Percentiles rank a stretch among this genome's conserved stretches.
These are phyloP conservation scores for Tolypocladium inflatum DNA, from an alignment of 2,329 filamentous ascomycete genomes.

Conservation along the genomic window DNA sequence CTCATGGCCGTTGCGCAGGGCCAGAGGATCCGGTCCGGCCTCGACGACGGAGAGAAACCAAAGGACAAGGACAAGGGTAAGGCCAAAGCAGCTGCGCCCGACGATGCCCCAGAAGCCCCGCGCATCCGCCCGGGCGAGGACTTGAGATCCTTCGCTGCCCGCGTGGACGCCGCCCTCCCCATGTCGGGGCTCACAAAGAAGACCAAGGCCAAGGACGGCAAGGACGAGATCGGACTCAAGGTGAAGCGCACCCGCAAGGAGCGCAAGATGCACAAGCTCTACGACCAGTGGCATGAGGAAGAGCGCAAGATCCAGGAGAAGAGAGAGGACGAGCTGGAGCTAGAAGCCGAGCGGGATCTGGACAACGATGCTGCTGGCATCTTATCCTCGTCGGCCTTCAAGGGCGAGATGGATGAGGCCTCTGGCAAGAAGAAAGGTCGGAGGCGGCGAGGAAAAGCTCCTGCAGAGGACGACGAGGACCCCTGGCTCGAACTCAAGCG, in stretches of 20 bases:
- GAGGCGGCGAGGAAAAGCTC: constrained; percentile 22
- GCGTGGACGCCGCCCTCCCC: constrained; percentile 79
- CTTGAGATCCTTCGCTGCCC: constrained; percentile 68
- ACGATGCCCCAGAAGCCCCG: constrained; percentile 31
- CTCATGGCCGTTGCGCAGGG: constrained; percentile 65
- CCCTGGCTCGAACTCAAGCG: constrained; percentile 69
- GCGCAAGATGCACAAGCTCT: constrained; percentile 69
- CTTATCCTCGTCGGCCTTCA: constrained; percentile 28
- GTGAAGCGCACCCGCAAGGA: constrained; percentile 72
- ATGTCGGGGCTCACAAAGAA: constrained; percentile 61
- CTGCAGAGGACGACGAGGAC: constrained; percentile 52
- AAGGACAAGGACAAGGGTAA: constrained; percentile 9
- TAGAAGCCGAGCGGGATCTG: constrained; percentile 53
- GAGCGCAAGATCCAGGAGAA: constrained; percentile 54
- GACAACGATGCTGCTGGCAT: constrained; percentile 45
- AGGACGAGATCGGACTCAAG: constrained; percentile 56
- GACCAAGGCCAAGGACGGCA: constrained; percentile 44
- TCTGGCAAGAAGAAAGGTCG: constrained; percentile 28
- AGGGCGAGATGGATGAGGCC: constrained; percentile 27
- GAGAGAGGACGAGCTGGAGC: constrained; percentile 55
- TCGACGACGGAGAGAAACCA: constrained; percentile 57
- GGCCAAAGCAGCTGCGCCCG: not conserved
- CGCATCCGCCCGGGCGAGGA: constrained; percentile 78
- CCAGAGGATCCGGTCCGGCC: constrained; percentile 50
- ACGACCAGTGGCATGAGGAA: constrained; percentile 66